Conservation (phyloP, 768 basidiomycete species). For the Trametes cinnabarina region DNA sequence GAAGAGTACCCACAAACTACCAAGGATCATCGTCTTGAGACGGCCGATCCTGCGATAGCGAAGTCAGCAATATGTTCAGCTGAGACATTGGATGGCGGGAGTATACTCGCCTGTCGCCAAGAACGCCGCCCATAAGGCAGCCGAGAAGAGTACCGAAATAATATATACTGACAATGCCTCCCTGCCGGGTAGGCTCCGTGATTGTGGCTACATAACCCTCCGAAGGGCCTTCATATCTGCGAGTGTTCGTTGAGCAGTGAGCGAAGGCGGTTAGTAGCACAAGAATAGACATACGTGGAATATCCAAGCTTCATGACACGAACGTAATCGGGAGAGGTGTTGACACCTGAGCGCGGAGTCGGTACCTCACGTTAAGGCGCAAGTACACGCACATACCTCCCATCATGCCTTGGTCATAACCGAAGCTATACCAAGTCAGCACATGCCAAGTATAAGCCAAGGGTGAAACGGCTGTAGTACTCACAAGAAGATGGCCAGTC, state of each 20-base stretch:
- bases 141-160: conserved; percentile 44
- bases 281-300: conserved; percentile 29
- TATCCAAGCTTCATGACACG: conserved; percentile 40
- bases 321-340: conserved; percentile 45
- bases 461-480: conserved; percentile 4
- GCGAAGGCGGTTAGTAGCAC: neutral
- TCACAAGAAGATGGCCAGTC: conserved; percentile 35
- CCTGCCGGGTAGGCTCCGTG: conserved; percentile 42
- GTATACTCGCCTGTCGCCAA: conserved; percentile 33
- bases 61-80: neutral
- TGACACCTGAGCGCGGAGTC: conserved; percentile 28
- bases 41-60: conserved; percentile 33
- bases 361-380: neutral
- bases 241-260: neutral
- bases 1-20: conserved; percentile 40
- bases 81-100: neutral
- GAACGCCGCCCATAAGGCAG: conserved; percentile 39
- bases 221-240: conserved; percentile 36
- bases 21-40: conserved; percentile 41
- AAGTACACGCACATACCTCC: conserved; percentile 28
- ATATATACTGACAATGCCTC: conserved; percentile 47
- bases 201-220: conserved; percentile 44
- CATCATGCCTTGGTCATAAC: conserved; percentile 51
- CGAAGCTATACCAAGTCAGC: conserved; percentile 35
- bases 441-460: neutral